Evolutionary conservation across 2,329 filamentous ascomycete genomes (phyloP), one percentile per base, ranked within the genome.

Genomic region (Aspergillus ochraceus): DNA sequence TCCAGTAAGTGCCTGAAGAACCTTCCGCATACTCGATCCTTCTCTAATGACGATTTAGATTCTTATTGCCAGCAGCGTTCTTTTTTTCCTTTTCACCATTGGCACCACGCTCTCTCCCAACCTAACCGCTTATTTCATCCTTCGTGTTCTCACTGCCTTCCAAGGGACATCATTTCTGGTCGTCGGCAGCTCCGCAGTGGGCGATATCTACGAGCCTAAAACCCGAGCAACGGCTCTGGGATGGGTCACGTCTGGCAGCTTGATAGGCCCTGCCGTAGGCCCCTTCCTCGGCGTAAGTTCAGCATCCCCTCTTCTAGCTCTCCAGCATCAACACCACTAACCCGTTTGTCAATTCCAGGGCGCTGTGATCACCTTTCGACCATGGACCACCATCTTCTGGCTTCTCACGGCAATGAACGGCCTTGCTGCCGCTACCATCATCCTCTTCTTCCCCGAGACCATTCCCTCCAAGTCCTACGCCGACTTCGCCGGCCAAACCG

Each of bases 371-470:
- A 92, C 89, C 0, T 92, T 86, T 73, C 81, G 82, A 6, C 84
- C 82, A 2, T 94, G 90, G 90, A 82, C 89, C 19, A 84, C 85
- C 47, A 91, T 92, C 55, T 92, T 92, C 77, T 92, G 89, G 87
- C 79, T 93, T 0, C 90, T 92, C 70, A 86, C 87, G 0, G 89
- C 84, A 0, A 80, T 92, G 6, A 87, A 87, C 0, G 88, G 84
- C 2, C 70, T 83, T 0, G 87, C 85, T 0, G 79, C 83, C 0
- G 20, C 87, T 0, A 82, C 88, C 0, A 82, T 90, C 32, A 83
- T 86, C 64, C 86, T 90, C 66, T 77, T 91, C 12, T 81, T 92
- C 11, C 88, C 88, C 0, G 90, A 93, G 71, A 93, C 90, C 0
- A 88, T 90, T 54, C 88, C 89, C 59, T 81, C 84, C 61, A 86